These are phyloP conservation scores for Selaginella moellendorffii DNA, from an alignment of 75 land plant species.

Conservation along the genomic window DNA sequence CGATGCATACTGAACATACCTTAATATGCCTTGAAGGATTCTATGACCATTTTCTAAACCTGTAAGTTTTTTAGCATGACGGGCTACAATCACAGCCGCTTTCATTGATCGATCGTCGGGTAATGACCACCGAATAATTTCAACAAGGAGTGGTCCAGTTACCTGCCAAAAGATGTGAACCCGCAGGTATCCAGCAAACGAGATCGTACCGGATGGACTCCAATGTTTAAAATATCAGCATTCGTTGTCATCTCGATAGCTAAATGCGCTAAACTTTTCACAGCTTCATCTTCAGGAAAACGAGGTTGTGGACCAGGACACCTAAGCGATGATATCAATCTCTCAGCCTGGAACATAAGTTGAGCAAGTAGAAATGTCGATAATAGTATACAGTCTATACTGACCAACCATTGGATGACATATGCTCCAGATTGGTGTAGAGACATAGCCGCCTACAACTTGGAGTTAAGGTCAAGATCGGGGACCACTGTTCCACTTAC, in stretches of 20 bases:
- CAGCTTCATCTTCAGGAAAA: conserved; percentile 16
- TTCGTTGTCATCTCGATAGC: conserved; percentile 18
- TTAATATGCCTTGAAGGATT: conserved; percentile 9
- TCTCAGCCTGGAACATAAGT: conserved; percentile 13
- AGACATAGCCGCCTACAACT: conserved; percentile 10
- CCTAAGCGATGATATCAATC: conserved; percentile 16
- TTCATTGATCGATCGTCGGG: conserved; percentile 14
- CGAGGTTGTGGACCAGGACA: conserved; percentile 19
- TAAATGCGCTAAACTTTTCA: conserved; percentile 14
- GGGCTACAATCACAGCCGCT: conserved; percentile 15
- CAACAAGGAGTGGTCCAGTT: conserved; percentile 21
- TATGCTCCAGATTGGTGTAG: conserved; percentile 23
- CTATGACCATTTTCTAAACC: conserved; percentile 19
- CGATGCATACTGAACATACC: neutral
- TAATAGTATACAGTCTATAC: neutral
- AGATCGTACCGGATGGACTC: neutral
- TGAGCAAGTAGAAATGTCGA: neutral
- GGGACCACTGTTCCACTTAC: conserved; percentile 8
- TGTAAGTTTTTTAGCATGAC: conserved; percentile 12
- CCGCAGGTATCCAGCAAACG: neutral
- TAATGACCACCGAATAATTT: conserved; percentile 23
- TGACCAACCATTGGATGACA: conserved; percentile 24
- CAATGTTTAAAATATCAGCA: neutral
- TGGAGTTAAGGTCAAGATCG: neutral
- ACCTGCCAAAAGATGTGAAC: conserved; percentile 9